Base-by-base conservation (phyloP, 2,329 filamentous ascomycete species). In the Karstenula rhodostoma region DNA sequence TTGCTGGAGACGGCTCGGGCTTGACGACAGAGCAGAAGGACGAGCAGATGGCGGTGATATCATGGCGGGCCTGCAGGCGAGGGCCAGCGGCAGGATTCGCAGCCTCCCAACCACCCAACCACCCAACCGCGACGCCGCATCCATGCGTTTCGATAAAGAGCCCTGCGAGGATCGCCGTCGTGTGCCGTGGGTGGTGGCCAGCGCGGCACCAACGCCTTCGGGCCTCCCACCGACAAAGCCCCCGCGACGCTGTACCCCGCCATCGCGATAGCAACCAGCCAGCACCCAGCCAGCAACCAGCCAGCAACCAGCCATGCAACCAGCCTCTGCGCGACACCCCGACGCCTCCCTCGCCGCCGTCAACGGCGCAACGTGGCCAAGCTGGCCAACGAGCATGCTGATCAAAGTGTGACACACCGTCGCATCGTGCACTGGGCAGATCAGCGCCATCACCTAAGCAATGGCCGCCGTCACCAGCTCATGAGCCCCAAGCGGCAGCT, bases 141-240 rank as follows among this genome's bases (percentile, higher is more conserved):
- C 63, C 72, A 58, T 58, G 67, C 61, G 54, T 70, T 73, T 72
- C 71, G 67, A 74, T 74, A 74, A 62, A 59, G 42, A 60, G 67
- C 60, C 65, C 63, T 71, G 70, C 62, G 61, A 57, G 53, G 61
- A 72, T 69, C 66, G 58, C 35, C 49, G 55, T 52, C 35, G 17
- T 43, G 55, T 32, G 32, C 44, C 50, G 48, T 19, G 17, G 53
- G 43, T 61, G 53, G 17, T 51, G 47, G 12, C 44, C 33, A 56
- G 37, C 53, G 56, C 59, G 58, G 23, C 54, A 22, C n/a, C 27
- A 23, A 27, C 8, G 32, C 22, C 43, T 44, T 50, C 37, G 35
- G 25, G 27, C 35, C 53, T 59, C 25, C 40, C 15, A 47, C 33
- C 44, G 32, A 43, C 19, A 50, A 40, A 51, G 29, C 49, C 54